Base-by-base conservation (phyloP, 179 eudicot genomes). In the Nepenthes alata region DNA sequence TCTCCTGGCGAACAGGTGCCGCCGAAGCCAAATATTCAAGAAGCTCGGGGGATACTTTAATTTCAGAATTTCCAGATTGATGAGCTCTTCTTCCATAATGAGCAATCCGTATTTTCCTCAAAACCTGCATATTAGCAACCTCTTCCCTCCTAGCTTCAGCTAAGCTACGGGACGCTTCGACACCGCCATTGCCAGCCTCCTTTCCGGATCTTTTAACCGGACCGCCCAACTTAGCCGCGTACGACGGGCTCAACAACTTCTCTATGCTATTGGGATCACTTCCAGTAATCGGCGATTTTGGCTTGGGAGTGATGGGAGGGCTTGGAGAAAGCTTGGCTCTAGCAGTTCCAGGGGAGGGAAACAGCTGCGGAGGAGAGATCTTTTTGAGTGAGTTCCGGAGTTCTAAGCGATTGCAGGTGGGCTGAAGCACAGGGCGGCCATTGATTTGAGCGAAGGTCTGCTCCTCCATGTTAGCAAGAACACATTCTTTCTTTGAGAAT, bases 61-160 rank as follows among this genome's bases (percentile, higher is more conserved):
- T 60, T 58, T 64, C 66, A 55, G 25, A 67, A 16, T 66, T 75
- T n/a, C 63, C 71, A 5, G 82, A 77, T 44, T 73, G 73, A 25
- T 25, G 25, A 12, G 74, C 62, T 63, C 83, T 68, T 62, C 89
- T 77, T n/a, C 89, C 89, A 64, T 84, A 84, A 70, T 84, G 89
- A n/a, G 89, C 89, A 66, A 77, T 84, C 51, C 66, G 74, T 81
- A 81, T 75, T 64, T 77, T 84, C 64, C 89, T 81, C 57, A 73
- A 74, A 25, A 75, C 84, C 51, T 81, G 86, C 81, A 75, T 52
- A 50, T 44, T 72, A 2, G 84, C 83, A 36, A 77, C 83, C 37
- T 81, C 80, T 52, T 79, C 86, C 37, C 83, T 75, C 69, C 84
- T 77, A 0, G 81, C 84, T 0, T 79, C 82, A 0, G 86, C 86